These are phyloP conservation scores for Rhizopus microsporus DNA, from an alignment of 371 early-diverging fungal species.

Conservation along the genomic window DNA sequence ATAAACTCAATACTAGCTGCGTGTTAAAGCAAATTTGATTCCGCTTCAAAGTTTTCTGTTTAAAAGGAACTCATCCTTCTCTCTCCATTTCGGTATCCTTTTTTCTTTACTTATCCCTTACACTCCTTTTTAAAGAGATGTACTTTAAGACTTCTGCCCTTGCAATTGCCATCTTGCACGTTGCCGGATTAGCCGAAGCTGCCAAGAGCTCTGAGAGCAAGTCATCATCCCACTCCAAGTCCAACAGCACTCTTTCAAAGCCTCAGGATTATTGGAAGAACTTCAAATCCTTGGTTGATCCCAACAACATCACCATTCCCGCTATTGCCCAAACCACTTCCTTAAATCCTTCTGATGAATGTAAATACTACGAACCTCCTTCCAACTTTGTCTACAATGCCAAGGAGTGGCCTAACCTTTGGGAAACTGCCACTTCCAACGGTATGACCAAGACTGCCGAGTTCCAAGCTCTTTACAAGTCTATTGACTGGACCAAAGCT, in stretches of 20 bases:
- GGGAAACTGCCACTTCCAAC: slow-evolving; percentile 52
- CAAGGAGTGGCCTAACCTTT: slow-evolving; percentile 49
- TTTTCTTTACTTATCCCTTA: slow-evolving; percentile 5
- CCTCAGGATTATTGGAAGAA: slow-evolving; percentile 27
- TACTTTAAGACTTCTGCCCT: slow-evolving; percentile 21
- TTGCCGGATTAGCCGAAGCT: slow-evolving; percentile 22
- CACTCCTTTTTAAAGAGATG: slow-evolving; percentile 15
- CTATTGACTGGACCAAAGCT: slow-evolving; percentile 48
- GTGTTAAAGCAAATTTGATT: not conserved
- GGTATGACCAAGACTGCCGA: slow-evolving; percentile 47
- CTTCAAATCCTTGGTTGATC: slow-evolving; percentile 24
- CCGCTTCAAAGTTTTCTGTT: not conserved
- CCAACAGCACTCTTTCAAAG: slow-evolving; percentile 16
- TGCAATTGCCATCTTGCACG: slow-evolving; percentile 23
- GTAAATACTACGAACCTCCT: slow-evolving; percentile 27
- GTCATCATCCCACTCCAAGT: slow-evolving; percentile 5
- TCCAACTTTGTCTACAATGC: slow-evolving; percentile 28
- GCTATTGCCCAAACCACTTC: slow-evolving; percentile 28
- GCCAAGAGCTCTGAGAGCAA: slow-evolving; percentile 6
- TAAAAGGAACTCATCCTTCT: not conserved
- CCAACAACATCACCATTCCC: slow-evolving; percentile 21
- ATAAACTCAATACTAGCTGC: not conserved
- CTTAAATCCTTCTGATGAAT: slow-evolving; percentile 12
- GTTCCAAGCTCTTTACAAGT: slow-evolving; percentile 44
- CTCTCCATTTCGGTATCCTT: not conserved